Percentiles rank a stretch among this genome's conserved stretches.
Evolutionary conservation across 2,329 filamentous ascomycete species (phyloP).

Genomic region (Exophiala xenobiotica): DNA sequence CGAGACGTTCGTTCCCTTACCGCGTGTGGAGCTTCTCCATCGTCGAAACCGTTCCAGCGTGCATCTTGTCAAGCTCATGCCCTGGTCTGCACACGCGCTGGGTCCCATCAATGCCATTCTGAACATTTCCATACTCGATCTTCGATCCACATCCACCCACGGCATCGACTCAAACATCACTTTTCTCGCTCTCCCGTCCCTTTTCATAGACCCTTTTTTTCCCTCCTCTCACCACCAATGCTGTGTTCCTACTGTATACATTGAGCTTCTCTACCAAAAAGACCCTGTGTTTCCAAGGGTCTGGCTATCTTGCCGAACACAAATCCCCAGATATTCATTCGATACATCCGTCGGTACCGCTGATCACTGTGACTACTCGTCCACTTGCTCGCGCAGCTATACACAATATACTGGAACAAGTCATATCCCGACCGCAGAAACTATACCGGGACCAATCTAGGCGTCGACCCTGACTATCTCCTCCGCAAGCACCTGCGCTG

Average conservation of each 20-base stretch:
- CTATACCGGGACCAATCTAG: no score
- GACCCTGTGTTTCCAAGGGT: constrained; percentile 8
- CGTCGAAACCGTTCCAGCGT: background rate
- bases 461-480: no score
- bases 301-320: background rate
- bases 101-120: constrained; percentile 21
- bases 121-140: constrained; percentile 26
- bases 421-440: background rate
- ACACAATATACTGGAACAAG: background rate
- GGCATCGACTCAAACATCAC: constrained; percentile 6
- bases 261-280: constrained; percentile 2
- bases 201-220: constrained; percentile 20
- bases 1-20: background rate
- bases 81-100: constrained; percentile 5
- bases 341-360: constrained; percentile 3
- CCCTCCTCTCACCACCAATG: constrained; percentile 2
- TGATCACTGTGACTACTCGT: background rate
- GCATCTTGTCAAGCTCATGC: background rate
- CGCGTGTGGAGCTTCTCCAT: constrained; percentile 2
- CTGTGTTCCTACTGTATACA: constrained; percentile 6
- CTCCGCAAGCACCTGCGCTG: background rate
- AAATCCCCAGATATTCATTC: no score
- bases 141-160: constrained; percentile 6
- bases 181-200: constrained; percentile 3
- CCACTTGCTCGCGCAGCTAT: background rate